Evolutionary conservation across 805 yeast species (phyloP), one percentile per base, ranked within the genome.

Genomic region (Diddensiella santjacobensis): DNA sequence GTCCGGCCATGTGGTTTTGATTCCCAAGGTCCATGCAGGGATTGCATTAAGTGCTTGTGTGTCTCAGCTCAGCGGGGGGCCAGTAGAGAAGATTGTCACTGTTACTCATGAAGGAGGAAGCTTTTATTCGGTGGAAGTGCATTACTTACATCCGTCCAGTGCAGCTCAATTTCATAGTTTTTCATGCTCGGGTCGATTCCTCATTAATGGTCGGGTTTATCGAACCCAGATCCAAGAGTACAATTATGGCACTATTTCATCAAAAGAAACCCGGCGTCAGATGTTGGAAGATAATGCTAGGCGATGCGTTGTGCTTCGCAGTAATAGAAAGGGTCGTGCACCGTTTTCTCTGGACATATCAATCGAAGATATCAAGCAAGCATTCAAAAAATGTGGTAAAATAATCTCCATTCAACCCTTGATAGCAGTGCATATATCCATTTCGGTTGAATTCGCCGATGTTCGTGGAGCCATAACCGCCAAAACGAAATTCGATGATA

Each of bases 381-480:
- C 45, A 20, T 58, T 58, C 44, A 20, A 30, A 2, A 42, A 31
- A 3, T 41, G 36, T 18, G 61, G 61, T 10, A 18, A 15, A 4
- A 40, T 58, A 8, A 45, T 55, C 1, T 33, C 52, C 5, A 45
- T 58, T 6, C 22, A 19, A n/a, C 61, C 61, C 1, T 11, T 46
- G 4, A 29, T 48, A 13, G 4, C 50, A n/a, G 31, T 31, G 2
- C 8, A n/a, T 4, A 42, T 47, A n/a, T 29, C 56, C 13, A 48
- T 54, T 23, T 37, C 44, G 3, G 48, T 58, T 19, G 53, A 56
- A 33, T 58, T 45, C 44, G 41, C 53, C 5, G 58, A 58, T 38
- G 56, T 54, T 8, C n/a, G 42, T 4, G 39, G 52, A 20, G 61
- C 61, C 3, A 57, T 58, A 10, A 13, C 23, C n/a, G 58, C 58